Conservation (phyloP, 306 rosid genomes). For the Carpinus viminea region DNA sequence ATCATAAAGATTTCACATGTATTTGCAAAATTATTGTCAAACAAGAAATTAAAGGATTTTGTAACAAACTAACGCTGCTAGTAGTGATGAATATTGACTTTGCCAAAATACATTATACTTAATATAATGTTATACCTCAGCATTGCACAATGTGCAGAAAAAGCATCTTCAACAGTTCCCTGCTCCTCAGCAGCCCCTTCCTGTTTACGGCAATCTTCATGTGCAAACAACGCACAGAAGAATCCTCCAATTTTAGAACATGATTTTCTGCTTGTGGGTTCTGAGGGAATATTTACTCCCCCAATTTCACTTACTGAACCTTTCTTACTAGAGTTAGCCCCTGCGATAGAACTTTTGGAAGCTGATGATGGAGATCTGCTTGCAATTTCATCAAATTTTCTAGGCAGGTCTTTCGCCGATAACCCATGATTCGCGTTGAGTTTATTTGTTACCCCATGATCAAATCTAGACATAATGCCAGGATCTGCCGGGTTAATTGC, state of each 20-base stretch:
- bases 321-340: constrained; percentile 72
- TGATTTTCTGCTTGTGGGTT: constrained; percentile 37
- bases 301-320: constrained; percentile 74
- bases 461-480: constrained; percentile 86
- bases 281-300: constrained; percentile 45
- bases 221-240: constrained; percentile 73
- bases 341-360: constrained; percentile 73
- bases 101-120: not conserved
- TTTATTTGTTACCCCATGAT: constrained; percentile 41
- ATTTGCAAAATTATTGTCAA: not conserved
- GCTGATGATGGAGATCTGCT: constrained; percentile 62
- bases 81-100: constrained; percentile 1
- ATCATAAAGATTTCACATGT: not conserved
- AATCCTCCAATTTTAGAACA: constrained; percentile 59
- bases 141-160: constrained; percentile 97
- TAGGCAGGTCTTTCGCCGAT: constrained; percentile 52
- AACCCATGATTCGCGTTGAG: constrained; percentile 45
- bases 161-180: constrained; percentile 78
- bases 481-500: constrained; percentile 99
- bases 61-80: constrained; percentile 12
- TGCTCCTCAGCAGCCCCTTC: constrained; percentile 65
- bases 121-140: constrained; percentile 67
- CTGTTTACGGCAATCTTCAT: constrained; percentile 82
- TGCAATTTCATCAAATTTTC: constrained; percentile 55
- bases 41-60: constrained; percentile 14